A percentile compares a stretch with the other conserved stretches of the same genome.
Evolutionary conservation across 2,329 filamentous ascomycete genomes (phyloP).

Genomic region (Simplicillium sp.): DNA sequence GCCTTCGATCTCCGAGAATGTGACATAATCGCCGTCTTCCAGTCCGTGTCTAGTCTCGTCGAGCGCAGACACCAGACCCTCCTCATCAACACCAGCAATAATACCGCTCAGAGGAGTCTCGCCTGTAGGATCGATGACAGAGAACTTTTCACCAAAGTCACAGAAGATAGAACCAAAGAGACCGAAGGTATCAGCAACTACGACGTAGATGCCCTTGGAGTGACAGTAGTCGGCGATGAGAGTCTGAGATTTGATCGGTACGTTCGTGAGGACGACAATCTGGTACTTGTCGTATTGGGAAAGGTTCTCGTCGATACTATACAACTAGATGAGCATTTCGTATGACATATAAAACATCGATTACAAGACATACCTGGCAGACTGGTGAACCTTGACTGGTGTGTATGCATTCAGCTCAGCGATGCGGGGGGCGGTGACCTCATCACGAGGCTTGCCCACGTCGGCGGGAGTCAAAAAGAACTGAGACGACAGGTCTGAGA

Average conservation of each 20-base stretch:
- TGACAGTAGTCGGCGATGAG: constrained; percentile 89
- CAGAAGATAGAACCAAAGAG: constrained; percentile 95
- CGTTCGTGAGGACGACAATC: constrained; percentile 82
- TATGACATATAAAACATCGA: neutral
- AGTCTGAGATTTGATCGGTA: constrained; percentile 70
- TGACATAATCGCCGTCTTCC: constrained; percentile 93
- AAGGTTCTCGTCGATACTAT: constrained; percentile 65
- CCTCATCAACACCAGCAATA: constrained; percentile 78
- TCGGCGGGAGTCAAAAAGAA: constrained; percentile 89
- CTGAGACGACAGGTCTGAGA: constrained; percentile 88
- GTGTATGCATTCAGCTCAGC: constrained; percentile 96
- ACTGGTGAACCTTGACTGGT: constrained; percentile 69
- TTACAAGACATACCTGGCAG: constrained; percentile 33
- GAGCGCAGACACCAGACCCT: constrained; percentile 82
- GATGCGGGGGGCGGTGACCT: constrained; percentile 78
- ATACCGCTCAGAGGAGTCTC: constrained; percentile 85
- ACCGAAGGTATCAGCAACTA: constrained; percentile 82
- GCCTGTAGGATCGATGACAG: constrained; percentile 79
- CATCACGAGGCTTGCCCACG: constrained; percentile 83
- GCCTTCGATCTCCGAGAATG: constrained; percentile 85
- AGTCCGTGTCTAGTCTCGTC: constrained; percentile 93
- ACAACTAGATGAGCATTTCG: neutral
- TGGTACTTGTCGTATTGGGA: constrained; percentile 84
- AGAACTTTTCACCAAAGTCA: constrained; percentile 93
- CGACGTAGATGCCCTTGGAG: constrained; percentile 82